Evolutionary conservation across 371 early-diverging fungal species (phyloP).

Genomic region (Gilbertella persicaria): DNA sequence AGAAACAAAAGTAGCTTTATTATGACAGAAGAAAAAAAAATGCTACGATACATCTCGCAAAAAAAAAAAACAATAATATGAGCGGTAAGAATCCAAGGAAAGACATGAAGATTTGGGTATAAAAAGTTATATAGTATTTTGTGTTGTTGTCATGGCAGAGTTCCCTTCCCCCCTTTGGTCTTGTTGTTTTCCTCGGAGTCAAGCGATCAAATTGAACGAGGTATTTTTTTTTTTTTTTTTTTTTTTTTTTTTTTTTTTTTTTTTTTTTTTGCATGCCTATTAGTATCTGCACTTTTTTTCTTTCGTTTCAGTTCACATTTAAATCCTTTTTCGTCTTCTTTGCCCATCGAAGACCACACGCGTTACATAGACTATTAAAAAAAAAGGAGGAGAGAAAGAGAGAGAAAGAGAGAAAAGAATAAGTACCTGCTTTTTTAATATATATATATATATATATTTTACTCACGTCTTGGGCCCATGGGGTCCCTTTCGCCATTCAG

Average conservation of each 20-base stretch:
- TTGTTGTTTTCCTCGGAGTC: background rate
- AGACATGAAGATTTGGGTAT: background rate
- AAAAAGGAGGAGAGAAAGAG: background rate
- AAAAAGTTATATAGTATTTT: background rate
- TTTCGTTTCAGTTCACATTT: constrained; percentile 18
- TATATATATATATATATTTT: no score
- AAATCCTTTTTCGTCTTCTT: constrained; percentile 27
- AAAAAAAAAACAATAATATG: constrained; percentile 4
- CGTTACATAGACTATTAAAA: constrained; percentile 39
- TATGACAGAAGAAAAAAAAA: background rate
- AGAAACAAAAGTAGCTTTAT: background rate
- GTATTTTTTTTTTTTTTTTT: background rate
- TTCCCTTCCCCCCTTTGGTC: no score
- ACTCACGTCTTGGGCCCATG: constrained; percentile 64
- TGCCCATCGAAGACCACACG: constrained; percentile 49
- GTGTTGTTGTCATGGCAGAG: no score
- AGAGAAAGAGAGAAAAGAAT: background rate
- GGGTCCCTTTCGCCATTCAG: constrained; percentile 82
- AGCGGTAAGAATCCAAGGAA: background rate
- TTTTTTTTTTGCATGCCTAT: no score
- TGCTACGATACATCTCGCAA: background rate
- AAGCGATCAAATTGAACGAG: background rate
- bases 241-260: no score
- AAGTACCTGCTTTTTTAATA: background rate
- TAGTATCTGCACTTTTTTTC: background rate